These are phyloP conservation scores for Colletotrichum sp. DNA, from an alignment of 2,329 filamentous ascomycete species.

Conservation along the genomic window DNA sequence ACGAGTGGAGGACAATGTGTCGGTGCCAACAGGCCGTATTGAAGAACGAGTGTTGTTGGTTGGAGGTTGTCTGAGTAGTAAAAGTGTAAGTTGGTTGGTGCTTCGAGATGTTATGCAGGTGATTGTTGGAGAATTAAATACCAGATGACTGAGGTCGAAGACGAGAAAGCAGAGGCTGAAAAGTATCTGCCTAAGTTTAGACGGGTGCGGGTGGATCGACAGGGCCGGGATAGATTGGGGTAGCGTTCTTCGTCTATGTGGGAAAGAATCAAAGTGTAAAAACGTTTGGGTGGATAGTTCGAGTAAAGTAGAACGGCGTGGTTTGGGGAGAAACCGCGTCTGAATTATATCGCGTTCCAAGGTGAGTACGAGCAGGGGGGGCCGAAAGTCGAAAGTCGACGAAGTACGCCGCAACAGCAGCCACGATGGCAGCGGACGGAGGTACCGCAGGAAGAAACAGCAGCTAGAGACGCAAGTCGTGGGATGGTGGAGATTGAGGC, in stretches of 20 bases:
- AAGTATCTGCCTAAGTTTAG: conserved; percentile 12
- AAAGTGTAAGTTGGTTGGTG: conserved; percentile 10
- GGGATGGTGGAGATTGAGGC: conserved; percentile 13
- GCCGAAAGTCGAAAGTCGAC: background rate
- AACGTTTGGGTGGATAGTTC: conserved; percentile 4
- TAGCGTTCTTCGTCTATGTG: background rate
- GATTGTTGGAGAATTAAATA: conserved; percentile 2
- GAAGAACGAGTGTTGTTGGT: background rate
- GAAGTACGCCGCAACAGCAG: background rate
- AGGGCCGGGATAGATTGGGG: background rate
- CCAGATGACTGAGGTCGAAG: background rate
- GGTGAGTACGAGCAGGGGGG: background rate
- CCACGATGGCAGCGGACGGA: background rate
- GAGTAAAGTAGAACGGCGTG: background rate
- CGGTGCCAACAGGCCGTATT: background rate
- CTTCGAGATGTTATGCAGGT: background rate
- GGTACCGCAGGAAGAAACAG: background rate
- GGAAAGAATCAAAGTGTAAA: conserved; percentile 12
- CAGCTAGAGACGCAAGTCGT: background rate
- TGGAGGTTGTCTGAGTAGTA: background rate
- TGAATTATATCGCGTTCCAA: conserved; percentile 11
- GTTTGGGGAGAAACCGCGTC: background rate
- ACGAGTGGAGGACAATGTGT: conserved; percentile 8
- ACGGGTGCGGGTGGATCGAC: background rate
- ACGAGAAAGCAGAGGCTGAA: background rate